A percentile compares a stretch with the other conserved stretches of the same genome.
Conservation (phyloP, 2,329 filamentous ascomycete genomes). For the Sphaerulina musiva region DNA sequence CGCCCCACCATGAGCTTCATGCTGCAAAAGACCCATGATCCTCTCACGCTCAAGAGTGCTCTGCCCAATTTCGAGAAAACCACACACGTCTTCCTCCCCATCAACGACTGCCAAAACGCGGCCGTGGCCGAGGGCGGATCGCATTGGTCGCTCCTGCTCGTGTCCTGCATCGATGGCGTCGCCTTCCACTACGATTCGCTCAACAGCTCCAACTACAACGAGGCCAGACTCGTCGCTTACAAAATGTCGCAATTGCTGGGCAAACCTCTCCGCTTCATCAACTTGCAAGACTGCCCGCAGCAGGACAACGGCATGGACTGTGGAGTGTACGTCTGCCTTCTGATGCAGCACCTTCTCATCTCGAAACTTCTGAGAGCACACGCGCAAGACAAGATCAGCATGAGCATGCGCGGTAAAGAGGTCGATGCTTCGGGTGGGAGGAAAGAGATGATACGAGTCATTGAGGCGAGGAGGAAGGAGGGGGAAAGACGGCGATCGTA, state of each 20-base stretch:
- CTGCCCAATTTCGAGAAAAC: slow-evolving; percentile 73
- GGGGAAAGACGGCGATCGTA: slow-evolving; percentile 77
- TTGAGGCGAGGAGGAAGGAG: slow-evolving; percentile 79
- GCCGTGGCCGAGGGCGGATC: slow-evolving; percentile 77
- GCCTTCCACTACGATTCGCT: slow-evolving; percentile 97
- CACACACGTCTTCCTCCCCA: slow-evolving; percentile 90
- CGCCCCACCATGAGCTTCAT: slow-evolving; percentile 90
- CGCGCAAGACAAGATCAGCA: slow-evolving; percentile 78
- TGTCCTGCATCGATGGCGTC: slow-evolving; percentile 79
- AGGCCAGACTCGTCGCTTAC: slow-evolving; percentile 62
- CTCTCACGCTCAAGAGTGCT: slow-evolving; percentile 54
- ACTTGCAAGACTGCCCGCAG: slow-evolving; percentile 77
- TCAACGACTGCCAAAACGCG: slow-evolving; percentile 79
- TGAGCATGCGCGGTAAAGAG: slow-evolving; percentile 82
- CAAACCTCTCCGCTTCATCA: slow-evolving; percentile 64
- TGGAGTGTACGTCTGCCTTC: slow-evolving; percentile 88
- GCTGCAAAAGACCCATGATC: slow-evolving; percentile 65
- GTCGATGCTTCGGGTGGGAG: slow-evolving; percentile 74
- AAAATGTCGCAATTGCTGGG: slow-evolving; percentile 65
- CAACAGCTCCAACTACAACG: slow-evolving; percentile 64
- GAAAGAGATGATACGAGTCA: slow-evolving; percentile 86
- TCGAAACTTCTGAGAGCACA: slow-evolving; percentile 74
- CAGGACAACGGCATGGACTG: slow-evolving; percentile 92
- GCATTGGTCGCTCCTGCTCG: slow-evolving; percentile 90
- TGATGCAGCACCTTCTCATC: slow-evolving; percentile 89